Evolutionary conservation across 2,329 filamentous ascomycete species (phyloP), one percentile per base, ranked within the genome.

Genomic region (Cercospora sp.): DNA sequence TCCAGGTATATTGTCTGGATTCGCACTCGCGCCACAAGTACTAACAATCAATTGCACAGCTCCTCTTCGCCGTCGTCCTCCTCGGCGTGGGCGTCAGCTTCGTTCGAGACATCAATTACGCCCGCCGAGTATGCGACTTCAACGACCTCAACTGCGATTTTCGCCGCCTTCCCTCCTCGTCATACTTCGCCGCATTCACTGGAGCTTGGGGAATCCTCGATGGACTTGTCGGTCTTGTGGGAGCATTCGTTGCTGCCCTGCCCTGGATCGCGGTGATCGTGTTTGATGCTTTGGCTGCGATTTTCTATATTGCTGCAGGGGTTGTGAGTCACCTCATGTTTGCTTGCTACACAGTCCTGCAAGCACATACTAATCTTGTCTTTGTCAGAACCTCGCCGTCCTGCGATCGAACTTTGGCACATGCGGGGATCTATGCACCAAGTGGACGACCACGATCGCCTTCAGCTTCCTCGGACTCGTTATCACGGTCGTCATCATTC

Each of bases 281-380:
- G 1, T 23, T 70, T 4, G 70, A 72, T 53, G 63, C 57, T 1
- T 20, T 70, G 23, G 68, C 70, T 23, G 63, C 70, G 1, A 62
- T 72, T 40, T 71, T 71, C 62, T 72, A 68, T 18, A 65, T 70
- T 13, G 66, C 65, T 23, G 68, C 68, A 9, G 70, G 68, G 13
- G 68, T 69, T 28, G 67, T 66, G 36, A 63, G 66, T 67, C 20
- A 20, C 20, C 20, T 20, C 20, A 20, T 20, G 20, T 40, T n/a
- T 18, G 53, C 5, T 5, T 1, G 33, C 33, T 4, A 36, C 33
- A 36, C 20, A 20, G 20, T 20, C 20, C 20, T 20, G 20, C 20
- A 16, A 5, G 33, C 9, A 18, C 4, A 9, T 31, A 10, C 30
- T 40, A 13, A 68, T 36, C 10, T 28, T 53, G 18, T 7, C 4